Base-by-base conservation (phyloP, 495 filamentous ascomycete species). In the Cairneyella variabilis region DNA sequence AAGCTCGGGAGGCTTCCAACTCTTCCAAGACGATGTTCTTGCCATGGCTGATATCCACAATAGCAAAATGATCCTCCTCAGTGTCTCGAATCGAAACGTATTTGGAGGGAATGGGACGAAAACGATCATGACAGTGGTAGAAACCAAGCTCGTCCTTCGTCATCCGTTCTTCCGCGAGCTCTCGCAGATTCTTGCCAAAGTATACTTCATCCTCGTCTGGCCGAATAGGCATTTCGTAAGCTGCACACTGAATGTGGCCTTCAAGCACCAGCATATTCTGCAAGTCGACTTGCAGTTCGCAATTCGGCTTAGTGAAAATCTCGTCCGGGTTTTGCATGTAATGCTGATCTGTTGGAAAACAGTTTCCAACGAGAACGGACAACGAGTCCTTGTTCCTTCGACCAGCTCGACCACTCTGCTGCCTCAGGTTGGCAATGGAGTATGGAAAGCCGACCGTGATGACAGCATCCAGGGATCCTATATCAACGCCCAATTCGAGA, bases 241-340 rank as follows among this genome's bases (percentile, higher is more conserved):
- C 93, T 14, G 95, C 93, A 62, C 93, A 98, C 69, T 98, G 93
- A 23, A 98, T 76, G 58, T 97, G 93, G 2, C 93, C 91, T 71
- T 96, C 93, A 9, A 90, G 76, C 26, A 96, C 86, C 1, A 97
- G 81, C 71, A 95, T 82, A 63, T 97, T 97, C 37, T 83, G 70
- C n/a, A 97, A 71, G 63, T 97, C 93, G 2, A 97, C 84, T 62
- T 92, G 88, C 8, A 97, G 73, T 64, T 86, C 88, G 63, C 83
- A 87, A 62, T 96, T 96, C 0, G 91, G 91, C 54, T 87, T 86
- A 0, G 85, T 91, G 68, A 98, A 97, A n/a, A 98, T 88, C 66
- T 97, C 92, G 52, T 92, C 83, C 1, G 93, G 93, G 59, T 97
- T 96, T 47, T 87, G 78, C 93, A 97, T 98, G 69, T 93, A 97